Percentiles rank a stretch among this genome's conserved stretches.
Evolutionary conservation across 148 eudicot species (phyloP).

Genomic region (Rhododendron griersonianum): DNA sequence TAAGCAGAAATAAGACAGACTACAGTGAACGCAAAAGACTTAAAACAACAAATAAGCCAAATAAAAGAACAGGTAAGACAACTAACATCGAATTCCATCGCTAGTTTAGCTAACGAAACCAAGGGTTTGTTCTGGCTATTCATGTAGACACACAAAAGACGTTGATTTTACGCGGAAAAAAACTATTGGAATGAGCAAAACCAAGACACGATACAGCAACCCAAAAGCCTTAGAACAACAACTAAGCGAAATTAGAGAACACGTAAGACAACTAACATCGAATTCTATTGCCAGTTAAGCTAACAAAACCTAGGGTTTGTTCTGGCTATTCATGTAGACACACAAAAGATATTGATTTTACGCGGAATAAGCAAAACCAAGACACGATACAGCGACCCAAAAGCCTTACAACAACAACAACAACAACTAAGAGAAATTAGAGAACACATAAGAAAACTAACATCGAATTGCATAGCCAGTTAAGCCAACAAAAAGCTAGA

Average conservation of each 20-base stretch:
- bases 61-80: neutral
- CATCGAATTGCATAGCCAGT: neutral
- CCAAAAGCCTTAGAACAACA: neutral
- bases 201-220: neutral
- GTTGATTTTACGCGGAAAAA: neutral
- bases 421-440: neutral
- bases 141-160: neutral
- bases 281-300: too few species aligned
- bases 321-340: too few species aligned
- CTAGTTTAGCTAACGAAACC: neutral
- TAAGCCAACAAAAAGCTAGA: neutral
- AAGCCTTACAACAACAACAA: neutral
- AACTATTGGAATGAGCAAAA: neutral
- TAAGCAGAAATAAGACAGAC: neutral
- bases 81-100: neutral
- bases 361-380: neutral
- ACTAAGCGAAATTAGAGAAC: neutral
- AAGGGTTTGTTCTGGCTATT: neutral
- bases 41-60: neutral
- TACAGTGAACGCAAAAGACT: neutral
- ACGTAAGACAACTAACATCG: neutral
- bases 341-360: neutral
- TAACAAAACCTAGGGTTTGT: too few species aligned
- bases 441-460: neutral
- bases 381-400: neutral